These are phyloP conservation scores for Aspergillus pseudotamarii DNA, from an alignment of 2,329 filamentous ascomycete species.

Conservation along the genomic window DNA sequence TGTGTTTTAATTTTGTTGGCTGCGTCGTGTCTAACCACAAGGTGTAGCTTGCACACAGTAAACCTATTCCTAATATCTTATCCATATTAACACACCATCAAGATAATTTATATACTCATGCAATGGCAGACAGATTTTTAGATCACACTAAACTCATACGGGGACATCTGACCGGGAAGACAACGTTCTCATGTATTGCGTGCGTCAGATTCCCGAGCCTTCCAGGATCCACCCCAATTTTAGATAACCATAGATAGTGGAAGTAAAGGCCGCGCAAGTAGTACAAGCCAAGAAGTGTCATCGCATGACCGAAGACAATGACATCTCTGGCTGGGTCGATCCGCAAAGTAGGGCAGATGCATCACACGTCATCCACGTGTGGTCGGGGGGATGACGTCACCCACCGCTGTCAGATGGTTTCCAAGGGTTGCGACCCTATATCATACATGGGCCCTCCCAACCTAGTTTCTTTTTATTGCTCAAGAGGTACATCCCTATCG, in stretches of 20 bases:
- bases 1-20: too few relatives aligned
- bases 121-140: not conserved
- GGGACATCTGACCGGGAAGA: not conserved
- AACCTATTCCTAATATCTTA: not conserved
- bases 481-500: not conserved
- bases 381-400: constrained; percentile 9
- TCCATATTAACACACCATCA: not conserved
- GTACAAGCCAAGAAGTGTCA: not conserved
- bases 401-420: not conserved
- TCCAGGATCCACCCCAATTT: not conserved
- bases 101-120: not conserved
- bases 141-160: not conserved
- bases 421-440: not conserved
- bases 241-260: not conserved
- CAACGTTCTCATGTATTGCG: not conserved
- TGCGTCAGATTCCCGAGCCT: not conserved
- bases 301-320: not conserved
- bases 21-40: not conserved
- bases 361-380: constrained; percentile 15
- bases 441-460: not conserved
- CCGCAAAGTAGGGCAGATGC: not conserved
- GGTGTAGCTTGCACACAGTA: not conserved
- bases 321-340: constrained; percentile 7
- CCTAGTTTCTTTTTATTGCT: not conserved
- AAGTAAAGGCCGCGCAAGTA: not conserved